Evolutionary conservation across 2,329 filamentous ascomycete species (phyloP).

Genomic region (Penicillium sp.): DNA sequence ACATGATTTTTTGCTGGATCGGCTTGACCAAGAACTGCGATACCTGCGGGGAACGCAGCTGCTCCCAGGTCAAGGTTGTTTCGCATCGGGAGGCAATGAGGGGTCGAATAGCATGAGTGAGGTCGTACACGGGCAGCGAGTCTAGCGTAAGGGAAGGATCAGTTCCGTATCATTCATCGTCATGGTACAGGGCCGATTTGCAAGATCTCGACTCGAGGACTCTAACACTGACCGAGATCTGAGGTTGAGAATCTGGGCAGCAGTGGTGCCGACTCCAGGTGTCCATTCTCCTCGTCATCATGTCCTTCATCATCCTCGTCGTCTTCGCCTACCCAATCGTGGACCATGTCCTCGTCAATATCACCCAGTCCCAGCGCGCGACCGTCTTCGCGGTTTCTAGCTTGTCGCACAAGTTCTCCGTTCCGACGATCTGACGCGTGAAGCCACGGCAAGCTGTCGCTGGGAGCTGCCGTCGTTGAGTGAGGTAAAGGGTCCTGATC

Average conservation of each 20-base stretch:
- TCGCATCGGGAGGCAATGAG: conserved; percentile 80
- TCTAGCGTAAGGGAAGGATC: conserved; percentile 47
- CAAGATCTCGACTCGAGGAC: neutral
- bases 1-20: conserved; percentile 81
- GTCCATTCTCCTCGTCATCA: conserved; percentile 41
- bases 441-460: conserved; percentile 15
- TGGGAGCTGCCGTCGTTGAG: conserved; percentile 7
- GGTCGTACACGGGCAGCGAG: conserved; percentile 77
- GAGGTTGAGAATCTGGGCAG: conserved; percentile 75
- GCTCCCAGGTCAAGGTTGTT: conserved; percentile 89
- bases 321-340: conserved; percentile 23
- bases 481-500: conserved; percentile 15
- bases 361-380: conserved; percentile 23
- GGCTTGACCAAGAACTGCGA: conserved; percentile 95
- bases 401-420: conserved; percentile 5
- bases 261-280: conserved; percentile 46
- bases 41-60: conserved; percentile 89
- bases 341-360: conserved; percentile 36
- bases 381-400: conserved; percentile 10
- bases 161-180: neutral
- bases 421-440: conserved; percentile 7
- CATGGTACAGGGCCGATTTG: neutral
- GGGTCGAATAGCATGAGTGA: conserved; percentile 83
- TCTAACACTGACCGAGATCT: conserved; percentile 58
- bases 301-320: conserved; percentile 37